Conservation (phyloP, 2,329 filamentous ascomycete genomes). For the Alternaria conjuncta region DNA sequence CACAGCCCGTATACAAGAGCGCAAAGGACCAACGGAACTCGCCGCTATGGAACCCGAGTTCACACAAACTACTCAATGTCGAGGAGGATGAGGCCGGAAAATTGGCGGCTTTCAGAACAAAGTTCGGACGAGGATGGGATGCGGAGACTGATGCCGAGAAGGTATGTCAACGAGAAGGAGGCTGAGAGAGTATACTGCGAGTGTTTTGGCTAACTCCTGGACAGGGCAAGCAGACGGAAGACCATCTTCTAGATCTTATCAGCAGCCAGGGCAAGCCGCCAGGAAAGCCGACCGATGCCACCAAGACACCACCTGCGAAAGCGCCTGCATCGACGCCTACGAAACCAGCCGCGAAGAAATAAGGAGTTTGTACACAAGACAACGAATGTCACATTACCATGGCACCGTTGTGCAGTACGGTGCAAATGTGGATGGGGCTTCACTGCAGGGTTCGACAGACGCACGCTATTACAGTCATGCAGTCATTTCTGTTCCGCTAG, state of each 20-base stretch:
- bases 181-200: background rate
- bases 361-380: background rate
- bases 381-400: background rate
- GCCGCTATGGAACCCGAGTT: conserved; percentile 86
- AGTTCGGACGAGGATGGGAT: conserved; percentile 88
- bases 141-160: conserved; percentile 29
- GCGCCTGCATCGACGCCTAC: conserved; percentile 10
- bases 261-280: conserved; percentile 29
- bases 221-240: conserved; percentile 26
- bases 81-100: conserved; percentile 95
- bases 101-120: conserved; percentile 81
- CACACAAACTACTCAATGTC: conserved; percentile 80
- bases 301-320: conserved; percentile 23
- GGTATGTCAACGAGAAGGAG: conserved; percentile 1
- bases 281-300: conserved; percentile 19
- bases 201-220: background rate
- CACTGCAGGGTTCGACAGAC: background rate
- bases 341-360: conserved; percentile 20
- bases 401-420: background rate
- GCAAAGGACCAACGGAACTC: conserved; percentile 90
- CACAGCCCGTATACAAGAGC: conserved; percentile 65
- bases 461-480: background rate
- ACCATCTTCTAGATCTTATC: conserved; percentile 43
- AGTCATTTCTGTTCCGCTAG: background rate
- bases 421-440: conserved; percentile 3